phyloP scores from a whole-genome alignment of 2,329 filamentous ascomycete species.

The Cryphonectria carpinicola region DNA sequence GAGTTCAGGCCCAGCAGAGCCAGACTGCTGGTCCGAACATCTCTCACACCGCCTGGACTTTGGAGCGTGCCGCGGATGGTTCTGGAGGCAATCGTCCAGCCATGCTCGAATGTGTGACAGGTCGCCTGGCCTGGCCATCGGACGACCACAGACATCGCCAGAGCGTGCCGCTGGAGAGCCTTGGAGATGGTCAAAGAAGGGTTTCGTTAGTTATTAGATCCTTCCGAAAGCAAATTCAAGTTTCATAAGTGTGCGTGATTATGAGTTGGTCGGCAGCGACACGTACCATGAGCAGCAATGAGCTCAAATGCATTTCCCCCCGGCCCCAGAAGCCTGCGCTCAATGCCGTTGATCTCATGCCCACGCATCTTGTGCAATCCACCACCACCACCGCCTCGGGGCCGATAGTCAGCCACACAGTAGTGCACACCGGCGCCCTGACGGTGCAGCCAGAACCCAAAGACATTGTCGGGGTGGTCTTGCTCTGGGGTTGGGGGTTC shows the following conservation, averaged over 20 bases:
- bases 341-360: background rate
- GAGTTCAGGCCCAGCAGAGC: background rate
- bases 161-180: conserved; percentile 4
- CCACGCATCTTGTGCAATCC: background rate
- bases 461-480: background rate
- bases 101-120: conserved; percentile 1
- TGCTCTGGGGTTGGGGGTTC: background rate
- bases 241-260: background rate
- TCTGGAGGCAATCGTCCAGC: conserved; percentile 6
- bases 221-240: too few species aligned
- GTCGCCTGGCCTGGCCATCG: background rate
- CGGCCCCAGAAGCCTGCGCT: background rate
- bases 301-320: background rate
- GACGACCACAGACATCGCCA: conserved; percentile 4
- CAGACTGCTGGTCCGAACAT: too few species aligned
- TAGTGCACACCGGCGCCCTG: background rate
- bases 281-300: conserved; percentile 6
- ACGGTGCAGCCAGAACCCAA: conserved; percentile 6
- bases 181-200: background rate
- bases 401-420: conserved; percentile 3
- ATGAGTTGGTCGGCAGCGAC: background rate
- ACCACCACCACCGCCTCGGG: background rate
- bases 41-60: background rate
- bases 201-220: background rate
- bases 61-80: background rate